phyloP scores from a whole-genome alignment of 371 early-diverging fungal species.

The Mucor ambiguus region DNA sequence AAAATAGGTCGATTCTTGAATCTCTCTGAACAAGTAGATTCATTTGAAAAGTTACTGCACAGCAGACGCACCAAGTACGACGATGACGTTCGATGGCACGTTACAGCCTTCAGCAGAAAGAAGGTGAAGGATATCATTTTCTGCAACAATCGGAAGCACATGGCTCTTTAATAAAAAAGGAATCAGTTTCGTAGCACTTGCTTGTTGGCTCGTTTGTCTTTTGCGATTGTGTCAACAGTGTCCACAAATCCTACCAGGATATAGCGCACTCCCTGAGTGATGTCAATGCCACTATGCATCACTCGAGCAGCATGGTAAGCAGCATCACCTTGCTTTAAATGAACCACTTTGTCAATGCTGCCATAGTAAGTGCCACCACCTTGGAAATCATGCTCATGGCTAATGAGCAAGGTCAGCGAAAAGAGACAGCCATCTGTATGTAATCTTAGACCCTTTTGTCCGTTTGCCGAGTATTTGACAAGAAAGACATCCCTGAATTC shows the following conservation, averaged over 20 bases:
- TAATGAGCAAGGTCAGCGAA: constrained; percentile 59
- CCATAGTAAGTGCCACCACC: constrained; percentile 63
- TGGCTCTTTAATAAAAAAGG: not conserved
- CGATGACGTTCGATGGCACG: constrained; percentile 25
- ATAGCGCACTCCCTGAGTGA: constrained; percentile 47
- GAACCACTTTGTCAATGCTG: constrained; percentile 31
- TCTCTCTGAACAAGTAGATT: constrained; percentile 10
- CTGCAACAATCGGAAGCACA: not conserved
- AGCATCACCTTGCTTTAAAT: constrained; percentile 50
- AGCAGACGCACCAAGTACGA: constrained; percentile 26
- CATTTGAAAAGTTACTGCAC: constrained; percentile 20
- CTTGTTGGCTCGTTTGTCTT: constrained; percentile 25
- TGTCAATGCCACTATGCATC: constrained; percentile 51
- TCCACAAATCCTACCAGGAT: constrained; percentile 65
- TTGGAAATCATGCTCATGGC: constrained; percentile 51
- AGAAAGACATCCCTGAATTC: constrained; percentile 63
- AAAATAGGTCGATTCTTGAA: constrained; percentile 12
- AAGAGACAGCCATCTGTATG: constrained; percentile 68
- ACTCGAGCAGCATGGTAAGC: constrained; percentile 57
- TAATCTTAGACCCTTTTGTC: constrained; percentile 46
- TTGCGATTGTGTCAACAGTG: constrained; percentile 46
- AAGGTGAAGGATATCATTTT: constrained; percentile 7
- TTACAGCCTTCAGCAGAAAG: constrained; percentile 18
- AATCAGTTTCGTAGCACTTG: constrained; percentile 1
- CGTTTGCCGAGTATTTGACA: constrained; percentile 48